Conservation (phyloP, 1,284 basidiomycete genomes). For the Irpex sp. region DNA sequence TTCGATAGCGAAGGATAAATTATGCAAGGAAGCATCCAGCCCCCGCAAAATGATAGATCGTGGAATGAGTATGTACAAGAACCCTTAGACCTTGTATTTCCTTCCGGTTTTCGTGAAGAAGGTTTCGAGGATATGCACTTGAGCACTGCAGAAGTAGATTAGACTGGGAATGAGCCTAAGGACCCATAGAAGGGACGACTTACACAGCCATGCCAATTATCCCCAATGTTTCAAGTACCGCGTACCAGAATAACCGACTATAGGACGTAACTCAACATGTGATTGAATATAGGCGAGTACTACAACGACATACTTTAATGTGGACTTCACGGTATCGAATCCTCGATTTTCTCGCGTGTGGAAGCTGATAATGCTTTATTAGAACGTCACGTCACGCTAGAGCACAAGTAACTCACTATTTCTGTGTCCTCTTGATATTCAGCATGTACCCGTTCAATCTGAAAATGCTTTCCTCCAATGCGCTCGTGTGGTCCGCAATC, state of each 20-base stretch:
- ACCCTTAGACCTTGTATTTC: conserved; percentile 72
- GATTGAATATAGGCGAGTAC: conserved; percentile 29
- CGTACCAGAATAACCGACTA: conserved; percentile 90
- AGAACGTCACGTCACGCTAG: conserved; percentile 10
- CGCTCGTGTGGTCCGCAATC: conserved; percentile 86
- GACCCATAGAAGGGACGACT: too few relatives aligned
- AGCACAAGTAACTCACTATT: conserved; percentile 59
- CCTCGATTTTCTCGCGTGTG: conserved; percentile 82
- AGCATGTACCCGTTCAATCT: conserved; percentile 82
- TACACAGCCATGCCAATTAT: conserved; percentile 83
- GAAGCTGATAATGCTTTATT: conserved; percentile 45
- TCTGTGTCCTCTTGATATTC: conserved; percentile 88
- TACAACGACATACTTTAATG: conserved; percentile 52
- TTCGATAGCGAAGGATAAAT: not conserved
- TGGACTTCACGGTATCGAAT: conserved; percentile 77
- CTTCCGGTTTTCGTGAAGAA: conserved; percentile 90
- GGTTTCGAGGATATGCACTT: conserved; percentile 88
- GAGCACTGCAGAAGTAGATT: conserved; percentile 47
- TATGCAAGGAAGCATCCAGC: not conserved
- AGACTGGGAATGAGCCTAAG: conserved; percentile 9
- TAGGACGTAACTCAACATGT: conserved; percentile 13
- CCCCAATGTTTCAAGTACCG: conserved; percentile 71
- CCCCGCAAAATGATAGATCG: not conserved
- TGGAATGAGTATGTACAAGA: conserved; percentile 5
- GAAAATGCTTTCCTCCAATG: conserved; percentile 92